A percentile compares a stretch with the other conserved stretches of the same genome.
These are phyloP conservation scores for Rhynchosporium agropyri DNA, from an alignment of 2,329 filamentous ascomycete species.

Conservation along the genomic window DNA sequence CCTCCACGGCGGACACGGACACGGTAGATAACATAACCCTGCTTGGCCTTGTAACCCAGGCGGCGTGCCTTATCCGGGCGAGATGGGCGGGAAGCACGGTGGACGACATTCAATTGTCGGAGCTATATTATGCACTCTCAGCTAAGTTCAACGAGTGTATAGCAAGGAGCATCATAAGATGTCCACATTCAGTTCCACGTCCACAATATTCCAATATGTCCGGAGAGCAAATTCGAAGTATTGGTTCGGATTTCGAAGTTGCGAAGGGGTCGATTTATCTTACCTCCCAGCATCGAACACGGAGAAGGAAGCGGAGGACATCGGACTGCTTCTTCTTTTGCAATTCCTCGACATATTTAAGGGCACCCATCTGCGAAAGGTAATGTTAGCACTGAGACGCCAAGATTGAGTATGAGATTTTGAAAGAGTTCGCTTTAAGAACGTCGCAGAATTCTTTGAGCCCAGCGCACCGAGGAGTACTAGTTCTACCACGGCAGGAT, in stretches of 20 bases:
- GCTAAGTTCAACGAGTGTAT: slow-evolving; percentile 99
- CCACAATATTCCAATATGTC: slow-evolving; percentile 39
- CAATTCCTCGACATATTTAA: slow-evolving; percentile 99
- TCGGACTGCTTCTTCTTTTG: slow-evolving; percentile 99
- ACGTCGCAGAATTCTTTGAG: background rate
- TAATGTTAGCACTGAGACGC: slow-evolving; percentile 1
- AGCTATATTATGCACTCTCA: slow-evolving; percentile 99
- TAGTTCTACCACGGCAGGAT: background rate
- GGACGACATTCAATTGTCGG: slow-evolving; percentile 99
- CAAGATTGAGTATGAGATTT: background rate
- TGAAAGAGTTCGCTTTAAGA: background rate
- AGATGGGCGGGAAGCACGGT: slow-evolving; percentile 96
- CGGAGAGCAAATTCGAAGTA: slow-evolving; percentile 40
- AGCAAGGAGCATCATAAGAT: slow-evolving; percentile 59
- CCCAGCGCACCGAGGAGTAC: background rate
- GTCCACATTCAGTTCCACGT: slow-evolving; percentile 37
- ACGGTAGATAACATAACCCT: slow-evolving; percentile 99
- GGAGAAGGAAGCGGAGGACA: slow-evolving; percentile 99
- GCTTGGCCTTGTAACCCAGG: slow-evolving; percentile 99
- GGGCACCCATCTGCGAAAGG: slow-evolving; percentile 69
- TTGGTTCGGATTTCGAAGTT: slow-evolving; percentile 39
- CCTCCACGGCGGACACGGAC: slow-evolving; percentile 97
- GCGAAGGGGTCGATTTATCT: slow-evolving; percentile 52
- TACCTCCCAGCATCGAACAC: slow-evolving; percentile 99
- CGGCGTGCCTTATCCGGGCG: slow-evolving; percentile 99